phyloP scores from a whole-genome alignment of 2,329 filamentous ascomycete genomes.

The Chaetomium globosum region DNA sequence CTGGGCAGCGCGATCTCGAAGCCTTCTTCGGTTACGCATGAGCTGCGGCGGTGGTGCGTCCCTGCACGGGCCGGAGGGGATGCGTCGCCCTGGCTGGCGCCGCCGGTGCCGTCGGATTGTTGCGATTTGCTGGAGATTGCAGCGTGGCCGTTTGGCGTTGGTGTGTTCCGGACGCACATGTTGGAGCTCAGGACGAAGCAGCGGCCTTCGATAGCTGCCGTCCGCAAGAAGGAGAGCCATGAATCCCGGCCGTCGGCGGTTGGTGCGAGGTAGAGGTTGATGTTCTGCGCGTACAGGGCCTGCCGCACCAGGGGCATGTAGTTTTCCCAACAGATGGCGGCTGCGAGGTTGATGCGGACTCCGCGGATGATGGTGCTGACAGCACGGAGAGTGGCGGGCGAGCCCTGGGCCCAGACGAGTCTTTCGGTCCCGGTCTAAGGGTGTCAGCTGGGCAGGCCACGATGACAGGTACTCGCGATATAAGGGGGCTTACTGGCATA shows the following conservation, averaged over 20 bases:
- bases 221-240: constrained; percentile 82
- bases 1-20: not conserved
- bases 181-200: constrained; percentile 86
- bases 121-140: not conserved
- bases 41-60: constrained; percentile 42
- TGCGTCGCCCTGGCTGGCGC: constrained; percentile 46
- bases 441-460: not conserved
- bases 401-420: constrained; percentile 86
- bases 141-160: constrained; percentile 17
- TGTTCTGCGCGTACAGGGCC: constrained; percentile 82
- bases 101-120: constrained; percentile 3
- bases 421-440: constrained; percentile 73
- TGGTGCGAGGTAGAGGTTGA: constrained; percentile 88
- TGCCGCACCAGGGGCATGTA: constrained; percentile 91
- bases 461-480: no score
- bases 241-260: constrained; percentile 83
- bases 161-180: constrained; percentile 68
- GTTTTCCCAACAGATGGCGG: constrained; percentile 95
- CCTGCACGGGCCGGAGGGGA: constrained; percentile 28
- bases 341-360: constrained; percentile 75
- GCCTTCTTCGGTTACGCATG: constrained; percentile 50
- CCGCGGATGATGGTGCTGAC: constrained; percentile 79
- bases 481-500: constrained; percentile 67
- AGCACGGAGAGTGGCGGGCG: constrained; percentile 74
- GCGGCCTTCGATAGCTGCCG: constrained; percentile 77